Conservation (phyloP, 2,329 filamentous ascomycete species). For the Colletotrichum sp. region DNA sequence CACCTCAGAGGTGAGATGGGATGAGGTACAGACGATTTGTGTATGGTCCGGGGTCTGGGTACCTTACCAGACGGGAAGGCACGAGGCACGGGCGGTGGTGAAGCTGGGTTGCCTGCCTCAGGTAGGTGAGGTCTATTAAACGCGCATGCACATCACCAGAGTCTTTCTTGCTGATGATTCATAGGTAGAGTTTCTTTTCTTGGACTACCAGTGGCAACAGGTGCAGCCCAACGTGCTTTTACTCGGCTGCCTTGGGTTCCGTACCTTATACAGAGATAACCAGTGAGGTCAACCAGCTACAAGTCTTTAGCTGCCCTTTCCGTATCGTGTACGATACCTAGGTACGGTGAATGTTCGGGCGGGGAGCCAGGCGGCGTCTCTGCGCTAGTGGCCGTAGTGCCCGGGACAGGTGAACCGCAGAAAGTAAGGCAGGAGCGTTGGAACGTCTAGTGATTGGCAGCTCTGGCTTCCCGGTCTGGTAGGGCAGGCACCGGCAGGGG, state of each 20-base stretch:
- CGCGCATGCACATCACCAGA: background rate
- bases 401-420: background rate
- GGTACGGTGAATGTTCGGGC: background rate
- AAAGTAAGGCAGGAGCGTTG: background rate
- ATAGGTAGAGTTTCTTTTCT: background rate
- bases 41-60: background rate
- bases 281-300: background rate
- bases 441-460: background rate
- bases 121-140: background rate
- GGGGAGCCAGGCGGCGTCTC: background rate
- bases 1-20: background rate
- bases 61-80: background rate
- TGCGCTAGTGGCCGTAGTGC: background rate
- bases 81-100: background rate
- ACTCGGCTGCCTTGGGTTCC: background rate
- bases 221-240: background rate
- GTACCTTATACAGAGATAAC: background rate
- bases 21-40: background rate
- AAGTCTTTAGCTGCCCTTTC: background rate
- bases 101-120: background rate
- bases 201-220: background rate
- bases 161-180: background rate
- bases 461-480: background rate
- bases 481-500: constrained; percentile 2
- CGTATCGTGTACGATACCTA: background rate